These are phyloP conservation scores for Tribonema minus DNA, from an alignment of 108 stramenopile species.

Conservation along the genomic window DNA sequence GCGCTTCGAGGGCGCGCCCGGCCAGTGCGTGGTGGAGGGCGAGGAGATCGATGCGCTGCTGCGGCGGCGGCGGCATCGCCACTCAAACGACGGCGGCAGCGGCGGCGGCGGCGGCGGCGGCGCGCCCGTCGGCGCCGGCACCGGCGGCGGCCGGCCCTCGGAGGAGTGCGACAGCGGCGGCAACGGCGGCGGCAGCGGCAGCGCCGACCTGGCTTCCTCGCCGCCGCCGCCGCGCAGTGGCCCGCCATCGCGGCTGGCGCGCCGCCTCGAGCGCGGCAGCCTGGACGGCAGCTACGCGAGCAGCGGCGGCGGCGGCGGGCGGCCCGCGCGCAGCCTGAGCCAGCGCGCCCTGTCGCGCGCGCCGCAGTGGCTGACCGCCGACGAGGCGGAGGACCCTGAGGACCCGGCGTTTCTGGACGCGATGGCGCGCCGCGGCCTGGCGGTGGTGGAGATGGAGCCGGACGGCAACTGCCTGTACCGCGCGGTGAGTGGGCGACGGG, in stretches of 20 bases:
- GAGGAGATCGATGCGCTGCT: no score
- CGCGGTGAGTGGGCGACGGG: slow-evolving; percentile 6
- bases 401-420: not conserved
- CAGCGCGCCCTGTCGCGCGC: not conserved
- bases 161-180: not conserved
- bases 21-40: no score
- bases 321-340: not conserved
- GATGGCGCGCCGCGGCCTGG: not conserved
- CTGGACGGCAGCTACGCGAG: not conserved
- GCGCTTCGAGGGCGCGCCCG: no score
- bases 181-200: not conserved
- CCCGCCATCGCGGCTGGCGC: not conserved
- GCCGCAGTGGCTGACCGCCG: not conserved
- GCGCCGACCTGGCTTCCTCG: not conserved
- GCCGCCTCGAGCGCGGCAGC: not conserved
- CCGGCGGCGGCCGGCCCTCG: no score
- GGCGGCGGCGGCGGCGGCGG: not conserved
- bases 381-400: not conserved
- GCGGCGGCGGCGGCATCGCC: not conserved
- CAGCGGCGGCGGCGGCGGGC: not conserved
- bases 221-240: not conserved
- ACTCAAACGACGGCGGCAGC: not conserved
- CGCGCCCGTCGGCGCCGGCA: not conserved
- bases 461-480: slow-evolving; percentile 56
- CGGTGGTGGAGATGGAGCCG: slow-evolving; percentile 45